A percentile compares a stretch with the other conserved stretches of the same genome.
phyloP scores from a whole-genome alignment of 371 early-diverging fungal species.

The Actinomucor elegans region DNA sequence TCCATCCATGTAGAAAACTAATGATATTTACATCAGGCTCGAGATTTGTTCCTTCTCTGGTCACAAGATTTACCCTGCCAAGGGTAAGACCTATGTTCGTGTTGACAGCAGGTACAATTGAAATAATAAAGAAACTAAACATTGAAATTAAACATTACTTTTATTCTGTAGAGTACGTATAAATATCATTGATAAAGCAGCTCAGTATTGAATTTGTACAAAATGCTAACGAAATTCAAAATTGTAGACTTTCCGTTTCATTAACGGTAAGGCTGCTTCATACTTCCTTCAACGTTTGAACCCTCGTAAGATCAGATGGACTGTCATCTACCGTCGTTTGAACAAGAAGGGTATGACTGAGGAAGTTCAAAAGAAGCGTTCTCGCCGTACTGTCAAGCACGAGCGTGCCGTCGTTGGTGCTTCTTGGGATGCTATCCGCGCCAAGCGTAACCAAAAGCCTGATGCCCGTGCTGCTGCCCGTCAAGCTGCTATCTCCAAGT shows the following conservation, averaged over 20 bases:
- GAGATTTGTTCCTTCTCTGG: slow-evolving; percentile 96
- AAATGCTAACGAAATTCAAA: too few species aligned
- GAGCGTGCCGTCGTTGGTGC: slow-evolving; percentile 96
- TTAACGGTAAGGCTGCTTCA: slow-evolving; percentile 94
- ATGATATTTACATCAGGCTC: slow-evolving; percentile 51
- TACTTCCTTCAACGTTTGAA: slow-evolving; percentile 95
- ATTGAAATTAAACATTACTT: background rate
- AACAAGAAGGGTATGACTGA: slow-evolving; percentile 98
- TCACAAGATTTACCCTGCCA: slow-evolving; percentile 98
- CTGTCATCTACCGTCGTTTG: slow-evolving; percentile 94
- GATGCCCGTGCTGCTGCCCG: slow-evolving; percentile 94
- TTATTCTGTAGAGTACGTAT: slow-evolving; percentile 20
- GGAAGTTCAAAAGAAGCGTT: slow-evolving; percentile 95
- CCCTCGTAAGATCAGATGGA: slow-evolving; percentile 97
- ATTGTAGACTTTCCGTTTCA: slow-evolving; percentile 87
- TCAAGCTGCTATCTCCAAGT: slow-evolving; percentile 80
- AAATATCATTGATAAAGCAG: background rate
- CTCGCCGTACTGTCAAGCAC: slow-evolving; percentile 92
- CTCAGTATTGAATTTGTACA: too few species aligned
- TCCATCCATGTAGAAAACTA: background rate
- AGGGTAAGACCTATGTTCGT: slow-evolving; percentile 92
- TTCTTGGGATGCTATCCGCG: slow-evolving; percentile 92
- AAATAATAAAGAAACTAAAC: too few species aligned
- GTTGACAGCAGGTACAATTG: slow-evolving; percentile 79
- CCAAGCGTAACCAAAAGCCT: slow-evolving; percentile 94